These are phyloP conservation scores for Alternaria burnsii DNA, from an alignment of 2,329 filamentous ascomycete genomes.

Conservation along the genomic window DNA sequence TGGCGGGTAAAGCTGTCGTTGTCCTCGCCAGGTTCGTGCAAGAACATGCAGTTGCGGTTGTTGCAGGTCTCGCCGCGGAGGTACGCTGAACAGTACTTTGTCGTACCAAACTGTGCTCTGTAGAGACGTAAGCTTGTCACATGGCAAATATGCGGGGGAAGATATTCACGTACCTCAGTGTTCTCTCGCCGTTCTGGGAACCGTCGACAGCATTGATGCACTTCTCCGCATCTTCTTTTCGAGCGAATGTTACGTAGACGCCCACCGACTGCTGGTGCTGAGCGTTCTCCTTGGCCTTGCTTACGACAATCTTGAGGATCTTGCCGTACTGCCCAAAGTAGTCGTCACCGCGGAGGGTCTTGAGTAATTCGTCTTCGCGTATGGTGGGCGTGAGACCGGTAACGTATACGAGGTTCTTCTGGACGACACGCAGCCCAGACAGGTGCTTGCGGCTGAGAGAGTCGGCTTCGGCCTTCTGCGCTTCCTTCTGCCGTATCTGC, in stretches of 20 bases:
- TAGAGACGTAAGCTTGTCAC: conserved; percentile 27
- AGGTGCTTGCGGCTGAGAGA: conserved; percentile 95
- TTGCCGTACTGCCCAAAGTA: conserved; percentile 99
- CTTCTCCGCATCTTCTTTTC: conserved; percentile 84
- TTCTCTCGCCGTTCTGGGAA: conserved; percentile 86
- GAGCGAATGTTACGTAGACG: conserved; percentile 97
- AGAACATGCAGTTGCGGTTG: conserved; percentile 96
- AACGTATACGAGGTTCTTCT: conserved; percentile 98
- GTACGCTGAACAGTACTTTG: conserved; percentile 98
- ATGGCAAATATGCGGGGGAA: not conserved
- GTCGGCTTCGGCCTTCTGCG: conserved; percentile 94
- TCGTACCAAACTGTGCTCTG: conserved; percentile 82
- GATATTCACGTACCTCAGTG: conserved; percentile 69
- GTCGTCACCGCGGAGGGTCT: conserved; percentile 86
- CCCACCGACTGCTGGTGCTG: conserved; percentile 83
- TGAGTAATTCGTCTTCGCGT: conserved; percentile 88
- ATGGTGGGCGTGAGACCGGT: conserved; percentile 92
- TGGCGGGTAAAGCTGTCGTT: conserved; percentile 96
- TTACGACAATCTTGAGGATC: conserved; percentile 98
- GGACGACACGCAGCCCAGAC: conserved; percentile 91
- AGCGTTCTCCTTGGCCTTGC: conserved; percentile 83
- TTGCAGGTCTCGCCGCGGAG: conserved; percentile 92
- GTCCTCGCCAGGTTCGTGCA: conserved; percentile 98
- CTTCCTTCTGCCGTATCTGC: conserved; percentile 89
- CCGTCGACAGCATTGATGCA: conserved; percentile 95